These are phyloP conservation scores for Aspergillus tubingensis DNA, from an alignment of 2,329 filamentous ascomycete genomes.

Conservation along the genomic window DNA sequence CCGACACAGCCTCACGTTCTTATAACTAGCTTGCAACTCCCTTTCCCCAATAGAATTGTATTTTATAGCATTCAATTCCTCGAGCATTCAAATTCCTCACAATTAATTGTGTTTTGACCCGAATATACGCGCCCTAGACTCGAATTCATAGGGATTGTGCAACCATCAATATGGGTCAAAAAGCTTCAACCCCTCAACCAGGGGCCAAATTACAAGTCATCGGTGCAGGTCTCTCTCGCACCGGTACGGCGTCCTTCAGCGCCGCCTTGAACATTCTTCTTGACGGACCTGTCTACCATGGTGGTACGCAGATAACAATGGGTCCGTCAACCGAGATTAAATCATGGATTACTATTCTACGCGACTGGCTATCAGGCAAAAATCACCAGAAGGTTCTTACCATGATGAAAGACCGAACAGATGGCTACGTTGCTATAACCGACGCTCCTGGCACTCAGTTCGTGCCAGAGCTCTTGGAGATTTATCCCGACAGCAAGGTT, in stretches of 20 bases:
- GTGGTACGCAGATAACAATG: constrained; percentile 44
- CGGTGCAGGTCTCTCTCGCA: constrained; percentile 42
- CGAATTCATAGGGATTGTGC: neutral
- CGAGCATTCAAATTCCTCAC: too few species aligned
- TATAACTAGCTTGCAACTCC: too few species aligned
- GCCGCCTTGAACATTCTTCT: constrained; percentile 52
- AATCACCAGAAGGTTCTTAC: neutral
- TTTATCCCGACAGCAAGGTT: constrained; percentile 54
- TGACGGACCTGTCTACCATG: constrained; percentile 53
- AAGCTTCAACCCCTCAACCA: constrained; percentile 2
- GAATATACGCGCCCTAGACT: too few species aligned
- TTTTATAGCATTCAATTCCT: too few species aligned
- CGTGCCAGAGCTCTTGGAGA: constrained; percentile 49
- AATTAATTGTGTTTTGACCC: too few species aligned
- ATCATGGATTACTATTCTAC: constrained; percentile 24
- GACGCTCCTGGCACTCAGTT: constrained; percentile 50
- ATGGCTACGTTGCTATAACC: constrained; percentile 50
- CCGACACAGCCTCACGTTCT: too few species aligned
- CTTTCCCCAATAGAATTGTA: too few species aligned
- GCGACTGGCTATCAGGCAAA: neutral
- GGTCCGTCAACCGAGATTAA: constrained; percentile 26
- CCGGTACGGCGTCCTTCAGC: constrained; percentile 55
- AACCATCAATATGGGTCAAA: constrained; percentile 5
- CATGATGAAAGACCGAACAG: constrained; percentile 17
- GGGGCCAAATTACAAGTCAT: constrained; percentile 26